phyloP scores from a whole-genome alignment of 2,329 filamentous ascomycete genomes.

The Colletotrichum sp. region DNA sequence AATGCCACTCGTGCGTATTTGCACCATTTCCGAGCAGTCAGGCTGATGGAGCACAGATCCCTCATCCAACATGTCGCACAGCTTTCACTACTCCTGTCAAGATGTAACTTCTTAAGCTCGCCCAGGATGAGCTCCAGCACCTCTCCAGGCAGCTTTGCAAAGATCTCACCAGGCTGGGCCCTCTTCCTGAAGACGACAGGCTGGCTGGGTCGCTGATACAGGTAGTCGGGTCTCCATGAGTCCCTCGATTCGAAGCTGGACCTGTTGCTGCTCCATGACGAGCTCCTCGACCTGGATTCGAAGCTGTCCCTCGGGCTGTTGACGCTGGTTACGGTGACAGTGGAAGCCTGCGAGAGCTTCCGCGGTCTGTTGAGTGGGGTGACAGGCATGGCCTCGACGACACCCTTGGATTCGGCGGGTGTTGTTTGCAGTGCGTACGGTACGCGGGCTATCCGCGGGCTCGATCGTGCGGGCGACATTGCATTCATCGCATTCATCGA shows the following conservation, averaged over 20 bases:
- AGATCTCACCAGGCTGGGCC: conserved; percentile 54
- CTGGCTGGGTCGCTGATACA: conserved; percentile 25
- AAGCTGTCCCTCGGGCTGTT: conserved; percentile 33
- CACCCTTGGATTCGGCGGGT: conserved; percentile 22
- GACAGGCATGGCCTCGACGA: conserved; percentile 22
- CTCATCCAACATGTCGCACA: conserved; percentile 72
- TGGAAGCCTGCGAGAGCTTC: conserved; percentile 36
- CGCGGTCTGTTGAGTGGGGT: conserved; percentile 38
- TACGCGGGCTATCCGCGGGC: background rate
- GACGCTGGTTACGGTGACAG: conserved; percentile 27
- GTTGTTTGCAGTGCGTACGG: conserved; percentile 29
- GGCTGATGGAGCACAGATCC: conserved; percentile 57
- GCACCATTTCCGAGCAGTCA: conserved; percentile 57
- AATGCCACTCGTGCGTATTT: conserved; percentile 55
- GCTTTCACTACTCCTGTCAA: conserved; percentile 51
- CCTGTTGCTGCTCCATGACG: conserved; percentile 39
- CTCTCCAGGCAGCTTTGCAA: conserved; percentile 62
- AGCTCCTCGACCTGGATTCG: conserved; percentile 27
- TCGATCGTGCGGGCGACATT: conserved; percentile 1
- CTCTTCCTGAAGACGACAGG: conserved; percentile 28
- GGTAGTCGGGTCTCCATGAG: conserved; percentile 28
- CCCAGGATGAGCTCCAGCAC: conserved; percentile 62
- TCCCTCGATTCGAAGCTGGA: conserved; percentile 47
- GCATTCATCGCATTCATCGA: background rate
- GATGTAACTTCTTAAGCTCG: conserved; percentile 57